phyloP scores from a whole-genome alignment of 768 basidiomycete genomes.

The Lactarius indigo region DNA sequence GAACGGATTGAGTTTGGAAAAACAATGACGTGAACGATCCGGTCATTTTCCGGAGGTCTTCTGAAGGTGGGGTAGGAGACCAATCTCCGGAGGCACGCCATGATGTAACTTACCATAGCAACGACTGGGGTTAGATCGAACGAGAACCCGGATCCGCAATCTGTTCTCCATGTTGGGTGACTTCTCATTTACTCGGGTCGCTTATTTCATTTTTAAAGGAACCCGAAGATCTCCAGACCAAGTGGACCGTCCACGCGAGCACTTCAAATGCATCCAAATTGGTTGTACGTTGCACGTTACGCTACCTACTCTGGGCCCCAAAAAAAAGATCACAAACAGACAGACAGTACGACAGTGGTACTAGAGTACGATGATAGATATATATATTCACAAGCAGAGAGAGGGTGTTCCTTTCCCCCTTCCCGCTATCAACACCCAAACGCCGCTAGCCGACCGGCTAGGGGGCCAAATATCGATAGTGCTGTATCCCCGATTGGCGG shows the following conservation, averaged over 20 bases:
- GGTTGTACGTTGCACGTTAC: slow-evolving; percentile 9
- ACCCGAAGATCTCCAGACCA: neutral
- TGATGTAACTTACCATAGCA: neutral
- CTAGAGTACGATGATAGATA: slow-evolving; percentile 17
- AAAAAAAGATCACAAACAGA: slow-evolving; percentile 17
- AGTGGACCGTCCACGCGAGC: neutral
- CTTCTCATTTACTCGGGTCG: neutral
- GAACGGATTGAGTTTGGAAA: neutral
- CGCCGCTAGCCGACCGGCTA: neutral
- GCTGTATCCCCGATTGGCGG: neutral
- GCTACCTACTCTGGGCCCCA: slow-evolving; percentile 19
- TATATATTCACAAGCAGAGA: slow-evolving; percentile 16
- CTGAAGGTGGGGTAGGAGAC: neutral
- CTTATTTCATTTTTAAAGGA: neutral
- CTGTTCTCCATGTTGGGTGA: neutral
- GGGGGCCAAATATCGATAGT: neutral
- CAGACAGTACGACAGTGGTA: slow-evolving; percentile 8
- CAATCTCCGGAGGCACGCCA: neutral
- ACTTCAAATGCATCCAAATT: slow-evolving; percentile 7
- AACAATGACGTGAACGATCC: neutral
- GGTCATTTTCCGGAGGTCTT: neutral
- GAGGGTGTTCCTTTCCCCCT: neutral
- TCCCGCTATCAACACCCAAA: neutral
- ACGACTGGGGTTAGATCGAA: neutral
- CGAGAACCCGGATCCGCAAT: neutral